Conservation (phyloP, 2,329 filamentous ascomycete species). For the Diaporthe destruens region DNA sequence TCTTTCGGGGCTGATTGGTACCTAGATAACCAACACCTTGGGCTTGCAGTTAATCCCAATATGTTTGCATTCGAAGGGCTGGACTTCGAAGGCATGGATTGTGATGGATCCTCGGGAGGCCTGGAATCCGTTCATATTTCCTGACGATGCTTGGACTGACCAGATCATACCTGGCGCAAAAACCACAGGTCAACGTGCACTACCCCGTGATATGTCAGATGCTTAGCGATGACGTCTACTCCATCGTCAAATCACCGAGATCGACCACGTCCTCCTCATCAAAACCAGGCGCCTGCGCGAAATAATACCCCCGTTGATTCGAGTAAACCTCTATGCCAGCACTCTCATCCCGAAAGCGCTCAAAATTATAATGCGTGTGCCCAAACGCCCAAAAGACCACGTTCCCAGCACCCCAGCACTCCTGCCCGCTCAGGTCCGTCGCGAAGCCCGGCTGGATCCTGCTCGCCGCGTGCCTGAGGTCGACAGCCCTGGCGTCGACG, state of each 20-base stretch:
- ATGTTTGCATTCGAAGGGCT: neutral
- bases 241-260: neutral
- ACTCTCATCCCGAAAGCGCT: slow-evolving; percentile 48
- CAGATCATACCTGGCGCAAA: neutral
- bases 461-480: slow-evolving; percentile 43
- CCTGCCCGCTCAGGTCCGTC: slow-evolving; percentile 53
- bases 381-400: slow-evolving; percentile 63
- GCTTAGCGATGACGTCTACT: neutral
- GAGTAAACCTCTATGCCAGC: slow-evolving; percentile 36
- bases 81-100: slow-evolving; percentile 8
- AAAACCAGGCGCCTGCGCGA: slow-evolving; percentile 31
- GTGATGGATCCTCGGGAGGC: neutral
- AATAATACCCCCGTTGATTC: slow-evolving; percentile 47
- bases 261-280: neutral
- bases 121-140: slow-evolving; percentile 15
- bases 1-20: neutral
- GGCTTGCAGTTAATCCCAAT: neutral
- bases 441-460: slow-evolving; percentile 51
- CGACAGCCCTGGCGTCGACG: slow-evolving; percentile 38
- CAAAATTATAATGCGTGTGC: slow-evolving; percentile 63
- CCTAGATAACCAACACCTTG: neutral
- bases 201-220: neutral
- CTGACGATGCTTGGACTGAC: neutral
- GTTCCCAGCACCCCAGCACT: slow-evolving; percentile 51
- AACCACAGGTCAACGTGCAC: too few relatives aligned